Evolutionary conservation across 768 basidiomycete genomes (phyloP), one percentile per base, ranked within the genome.

Genomic region (Saitozyma podzolica): DNA sequence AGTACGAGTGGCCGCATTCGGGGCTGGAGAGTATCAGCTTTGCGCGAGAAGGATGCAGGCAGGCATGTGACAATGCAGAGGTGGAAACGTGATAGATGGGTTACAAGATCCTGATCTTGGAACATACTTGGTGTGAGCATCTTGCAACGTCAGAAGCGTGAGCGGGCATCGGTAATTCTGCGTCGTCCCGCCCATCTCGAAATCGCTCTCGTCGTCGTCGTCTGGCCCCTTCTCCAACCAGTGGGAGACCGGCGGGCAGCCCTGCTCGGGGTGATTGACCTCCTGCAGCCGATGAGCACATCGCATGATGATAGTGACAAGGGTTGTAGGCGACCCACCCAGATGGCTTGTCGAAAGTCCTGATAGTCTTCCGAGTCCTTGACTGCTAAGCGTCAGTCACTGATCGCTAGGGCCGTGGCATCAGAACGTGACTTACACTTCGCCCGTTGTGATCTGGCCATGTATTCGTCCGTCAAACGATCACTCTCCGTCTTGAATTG

Each of bases 161-260:
- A 98, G 81, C 2, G 92, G 93, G 68, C 92, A 95, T 59, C 86
- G 88, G 82, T 87, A 91, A 70, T 87, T 87, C 72, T 90, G 89
- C 7, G 87, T 89, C 39, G 87, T 84, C 29, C 91, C 92, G 56
- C 94, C 94, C 54, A 95, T 82, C 79, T 92, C 89, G 40, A 98
- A 79, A 11, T 96, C 94, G 56, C 92, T 90, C 40, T 94, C 93
- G 56, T 87, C 87, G 61, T 90, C 90, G 58, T 88, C 90, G 40
- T 72, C 77, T 40, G 84, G 86, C 65, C 92, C 91, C 9, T 52
- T 65, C 9, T 66, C 66, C 40, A 78, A 60, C 61, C 69, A 75
- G 11, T 59, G 37, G 0, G 73, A 74, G 54, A 76, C 65, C 1
- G 72, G 69, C 37, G 73, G 75, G 56, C 72, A 72, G 14, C 67